Percentiles rank a stretch among this genome's conserved stretches.
phyloP scores from a whole-genome alignment of 345 rosid species.

The Moricandia arvensis region DNA sequence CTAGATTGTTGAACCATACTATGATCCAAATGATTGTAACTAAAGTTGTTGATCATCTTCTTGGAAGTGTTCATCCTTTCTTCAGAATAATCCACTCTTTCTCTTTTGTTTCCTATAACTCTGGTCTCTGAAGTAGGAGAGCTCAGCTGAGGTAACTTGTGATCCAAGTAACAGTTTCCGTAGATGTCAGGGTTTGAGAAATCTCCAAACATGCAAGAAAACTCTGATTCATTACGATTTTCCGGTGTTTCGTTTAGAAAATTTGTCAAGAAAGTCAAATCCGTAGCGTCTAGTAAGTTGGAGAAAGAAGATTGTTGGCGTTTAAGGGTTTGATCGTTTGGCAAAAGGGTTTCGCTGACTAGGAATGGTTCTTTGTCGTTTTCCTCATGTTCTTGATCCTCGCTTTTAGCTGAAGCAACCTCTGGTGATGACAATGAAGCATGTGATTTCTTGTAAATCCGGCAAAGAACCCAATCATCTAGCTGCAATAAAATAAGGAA shows the following conservation, averaged over 20 bases:
- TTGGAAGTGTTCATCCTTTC: slow-evolving; percentile 44
- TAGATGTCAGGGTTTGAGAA: slow-evolving; percentile 25
- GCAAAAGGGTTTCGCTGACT: slow-evolving; percentile 33
- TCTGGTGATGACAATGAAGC: slow-evolving; percentile 45
- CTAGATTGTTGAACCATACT: slow-evolving; percentile 25
- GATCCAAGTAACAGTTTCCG: slow-evolving; percentile 39
- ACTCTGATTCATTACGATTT: slow-evolving; percentile 38
- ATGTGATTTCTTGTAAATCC: slow-evolving; percentile 83
- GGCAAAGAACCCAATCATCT: slow-evolving; percentile 98
- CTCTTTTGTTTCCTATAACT: slow-evolving; percentile 55
- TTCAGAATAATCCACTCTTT: slow-evolving; percentile 41
- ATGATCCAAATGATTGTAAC: slow-evolving; percentile 48
- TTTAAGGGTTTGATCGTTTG: slow-evolving; percentile 39
- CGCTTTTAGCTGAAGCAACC: slow-evolving; percentile 38
- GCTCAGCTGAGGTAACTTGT: slow-evolving; percentile 57
- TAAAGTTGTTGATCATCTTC: slow-evolving; percentile 48
- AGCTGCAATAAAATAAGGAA: slow-evolving; percentile 45
- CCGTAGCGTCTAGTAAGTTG: slow-evolving; percentile 71
- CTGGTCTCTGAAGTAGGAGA: slow-evolving; percentile 37
- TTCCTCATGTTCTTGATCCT: slow-evolving; percentile 62
- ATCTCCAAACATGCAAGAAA: slow-evolving; percentile 27
- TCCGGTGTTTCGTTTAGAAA: slow-evolving; percentile 55
- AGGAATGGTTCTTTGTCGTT: slow-evolving; percentile 40
- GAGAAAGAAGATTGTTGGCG: slow-evolving; percentile 75
- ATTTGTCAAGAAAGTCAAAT: slow-evolving; percentile 57